Evolutionary conservation across 257 asterid species (phyloP), one percentile per base, ranked within the genome.

Genomic region (Solanum ahanhuiri): DNA sequence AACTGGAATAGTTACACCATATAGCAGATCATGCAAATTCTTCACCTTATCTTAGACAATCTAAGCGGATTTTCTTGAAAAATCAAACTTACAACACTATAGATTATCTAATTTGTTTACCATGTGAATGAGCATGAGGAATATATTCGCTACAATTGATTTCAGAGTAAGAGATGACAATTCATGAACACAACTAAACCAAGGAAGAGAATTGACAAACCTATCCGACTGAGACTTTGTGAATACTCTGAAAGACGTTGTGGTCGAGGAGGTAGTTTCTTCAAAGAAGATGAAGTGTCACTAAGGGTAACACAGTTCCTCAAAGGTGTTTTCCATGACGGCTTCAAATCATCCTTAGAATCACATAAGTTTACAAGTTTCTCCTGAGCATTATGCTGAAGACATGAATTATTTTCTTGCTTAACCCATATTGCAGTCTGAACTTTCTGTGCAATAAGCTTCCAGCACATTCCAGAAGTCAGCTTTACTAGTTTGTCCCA

Each of bases 381-480:
- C 91, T 89, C 87, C 89, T 89, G 87, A 64, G 91, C 94, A 86
- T 91, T 94, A 88, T 89, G 88, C 81, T 90, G 90, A 89, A 97
- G 94, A 88, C 98, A 97, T 22, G 92, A 83, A 85, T 91, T 92
- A 71, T 94, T 73, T 64, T 94, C 96, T 45, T 87, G 93, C 91
- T 94, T 95, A 75, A 90, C 87, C 98, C 98, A 97, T 88, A 95
- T 93, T 37, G 98, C 98, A 6, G 99, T 97, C 91, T 97, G 98
- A 85, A 97, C 95, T 91, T 95, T 91, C 85, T 93, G 94, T 22
- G 99, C 98, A 23, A 93, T 88, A 63, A 97, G 98, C 88, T 94
- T 97, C 99, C 99, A 94, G 93, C 99, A 97, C 98, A 95, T 97
- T 83, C 97, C 95, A 86, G 96, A 71, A 86, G 98, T 94, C 87